Conservation (phyloP, 257 asterid species). For the Ligustrum vulgare region DNA sequence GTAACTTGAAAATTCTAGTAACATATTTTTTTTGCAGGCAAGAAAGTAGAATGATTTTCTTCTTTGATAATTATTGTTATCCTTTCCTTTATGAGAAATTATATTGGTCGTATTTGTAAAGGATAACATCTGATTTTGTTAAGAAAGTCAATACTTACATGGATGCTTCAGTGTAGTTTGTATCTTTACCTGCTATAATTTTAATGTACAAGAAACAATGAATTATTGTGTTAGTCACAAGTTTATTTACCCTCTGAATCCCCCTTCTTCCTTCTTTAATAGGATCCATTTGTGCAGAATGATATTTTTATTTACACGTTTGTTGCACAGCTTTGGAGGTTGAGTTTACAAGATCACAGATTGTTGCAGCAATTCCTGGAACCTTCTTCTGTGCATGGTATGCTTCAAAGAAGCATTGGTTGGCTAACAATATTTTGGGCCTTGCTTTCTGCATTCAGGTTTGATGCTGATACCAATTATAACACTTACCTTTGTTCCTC, state of each 20-base stretch:
- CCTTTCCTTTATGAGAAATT: background rate
- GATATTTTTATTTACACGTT: slow-evolving; percentile 25
- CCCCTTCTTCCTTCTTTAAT: background rate
- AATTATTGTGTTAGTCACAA: background rate
- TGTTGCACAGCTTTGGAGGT: slow-evolving; percentile 74
- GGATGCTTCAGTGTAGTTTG: background rate
- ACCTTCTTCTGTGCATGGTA: slow-evolving; percentile 95
- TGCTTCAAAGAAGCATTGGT: slow-evolving; percentile 97
- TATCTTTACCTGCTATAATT: background rate
- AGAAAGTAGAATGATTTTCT: background rate
- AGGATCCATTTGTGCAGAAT: slow-evolving; percentile 6
- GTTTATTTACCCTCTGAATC: background rate
- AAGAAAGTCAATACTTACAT: too few species aligned
- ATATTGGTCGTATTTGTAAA: background rate
- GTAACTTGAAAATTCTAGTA: background rate
- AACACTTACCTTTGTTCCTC: background rate
- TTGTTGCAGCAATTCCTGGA: slow-evolving; percentile 88
- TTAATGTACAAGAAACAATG: background rate
- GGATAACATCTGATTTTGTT: background rate
- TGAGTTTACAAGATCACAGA: slow-evolving; percentile 88
- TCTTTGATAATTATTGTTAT: background rate
- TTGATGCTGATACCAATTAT: slow-evolving; percentile 9
- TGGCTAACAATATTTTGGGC: slow-evolving; percentile 91
- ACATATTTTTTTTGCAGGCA: background rate
- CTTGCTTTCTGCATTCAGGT: slow-evolving; percentile 98